phyloP scores from a whole-genome alignment of 129 eudicot species.

The Helianthus tuberosus region DNA sequence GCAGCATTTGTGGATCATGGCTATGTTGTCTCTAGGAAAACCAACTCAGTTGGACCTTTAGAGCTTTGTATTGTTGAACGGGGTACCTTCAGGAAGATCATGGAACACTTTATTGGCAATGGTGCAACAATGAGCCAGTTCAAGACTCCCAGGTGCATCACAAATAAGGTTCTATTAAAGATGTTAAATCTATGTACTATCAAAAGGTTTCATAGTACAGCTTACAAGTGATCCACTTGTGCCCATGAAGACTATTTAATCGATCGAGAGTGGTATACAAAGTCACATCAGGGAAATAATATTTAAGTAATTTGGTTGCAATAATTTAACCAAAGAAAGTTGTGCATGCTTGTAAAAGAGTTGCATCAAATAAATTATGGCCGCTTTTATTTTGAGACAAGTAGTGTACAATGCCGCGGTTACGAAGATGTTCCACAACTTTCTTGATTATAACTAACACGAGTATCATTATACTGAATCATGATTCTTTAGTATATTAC shows the following conservation, averaged over 20 bases:
- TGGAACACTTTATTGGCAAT: slow-evolving; percentile 73
- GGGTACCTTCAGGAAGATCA: slow-evolving; percentile 74
- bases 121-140: slow-evolving; percentile 92
- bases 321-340: neutral
- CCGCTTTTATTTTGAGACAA: too few species aligned
- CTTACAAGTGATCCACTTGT: slow-evolving; percentile 41
- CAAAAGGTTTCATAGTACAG: slow-evolving; percentile 65
- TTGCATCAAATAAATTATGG: too few species aligned
- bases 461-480: too few species aligned
- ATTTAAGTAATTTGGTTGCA: neutral
- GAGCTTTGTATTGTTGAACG: slow-evolving; percentile 79
- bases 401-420: too few species aligned
- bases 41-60: slow-evolving; percentile 66
- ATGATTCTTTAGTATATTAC: too few species aligned
- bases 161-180: slow-evolving; percentile 45
- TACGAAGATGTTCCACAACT: too few species aligned
- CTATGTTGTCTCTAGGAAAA: slow-evolving; percentile 73
- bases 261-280: neutral
- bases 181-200: slow-evolving; percentile 56
- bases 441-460: too few species aligned
- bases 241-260: neutral
- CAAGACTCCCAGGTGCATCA: slow-evolving; percentile 95
- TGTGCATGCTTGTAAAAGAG: too few species aligned
- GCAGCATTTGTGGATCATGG: slow-evolving; percentile 79
- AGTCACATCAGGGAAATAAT: neutral